Conservation (phyloP, 768 basidiomycete genomes). For the Pisolithus sp. region DNA sequence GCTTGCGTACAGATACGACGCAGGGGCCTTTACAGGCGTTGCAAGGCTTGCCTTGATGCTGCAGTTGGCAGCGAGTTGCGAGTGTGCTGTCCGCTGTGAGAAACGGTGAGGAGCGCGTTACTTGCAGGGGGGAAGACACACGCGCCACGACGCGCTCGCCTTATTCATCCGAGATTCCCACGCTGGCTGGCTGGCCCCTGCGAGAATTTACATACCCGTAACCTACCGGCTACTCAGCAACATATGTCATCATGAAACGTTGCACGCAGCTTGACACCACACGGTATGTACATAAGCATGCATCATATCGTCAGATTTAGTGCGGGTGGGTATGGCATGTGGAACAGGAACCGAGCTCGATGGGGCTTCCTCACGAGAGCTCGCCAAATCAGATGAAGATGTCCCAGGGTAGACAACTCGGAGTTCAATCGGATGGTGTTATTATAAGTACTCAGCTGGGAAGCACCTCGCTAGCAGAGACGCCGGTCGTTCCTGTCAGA, state of each 20-base stretch:
- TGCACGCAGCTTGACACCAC: background rate
- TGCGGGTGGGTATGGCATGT: no score
- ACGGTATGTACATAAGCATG: no score
- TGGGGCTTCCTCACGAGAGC: constrained; percentile 9
- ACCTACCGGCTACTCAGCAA: constrained; percentile 15
- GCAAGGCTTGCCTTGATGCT: constrained; percentile 19
- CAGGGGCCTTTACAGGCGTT: constrained; percentile 6
- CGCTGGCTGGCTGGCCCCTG: constrained; percentile 8
- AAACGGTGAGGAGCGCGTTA: constrained; percentile 33
- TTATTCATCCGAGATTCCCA: constrained; percentile 32
- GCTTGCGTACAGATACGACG: constrained; percentile 12
- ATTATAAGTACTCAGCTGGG: constrained; percentile 5
- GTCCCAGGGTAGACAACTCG: constrained; percentile 8
- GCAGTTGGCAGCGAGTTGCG: constrained; percentile 25
- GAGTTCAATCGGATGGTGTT: constrained; percentile 19
- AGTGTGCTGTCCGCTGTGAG: constrained; percentile 33
- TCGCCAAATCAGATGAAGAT: constrained; percentile 18
- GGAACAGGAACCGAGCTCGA: constrained; percentile 15
- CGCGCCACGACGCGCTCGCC: constrained; percentile 32
- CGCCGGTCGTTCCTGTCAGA: constrained; percentile 5
- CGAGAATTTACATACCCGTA: constrained; percentile 15
- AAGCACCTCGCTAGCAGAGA: constrained; percentile 5
- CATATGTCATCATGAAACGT: background rate
- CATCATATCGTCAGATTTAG: no score
- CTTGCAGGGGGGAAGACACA: constrained; percentile 20